Evolutionary conservation across 805 yeast genomes (phyloP).

Genomic region (Scheffersomyces amazonensis): DNA sequence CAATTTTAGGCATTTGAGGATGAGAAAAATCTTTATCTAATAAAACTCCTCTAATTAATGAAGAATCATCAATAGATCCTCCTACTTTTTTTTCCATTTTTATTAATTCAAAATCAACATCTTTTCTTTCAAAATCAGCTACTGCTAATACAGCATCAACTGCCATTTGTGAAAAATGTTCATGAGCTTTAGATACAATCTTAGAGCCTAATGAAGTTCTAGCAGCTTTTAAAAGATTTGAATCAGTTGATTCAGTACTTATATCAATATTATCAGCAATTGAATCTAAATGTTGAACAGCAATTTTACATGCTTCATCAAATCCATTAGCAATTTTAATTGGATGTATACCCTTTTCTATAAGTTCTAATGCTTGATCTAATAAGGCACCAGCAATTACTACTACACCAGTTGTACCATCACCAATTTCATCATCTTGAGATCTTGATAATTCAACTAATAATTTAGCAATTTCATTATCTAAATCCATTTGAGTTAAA

Average conservation of each 20-base stretch:
- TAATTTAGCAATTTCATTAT: conserved; percentile 92
- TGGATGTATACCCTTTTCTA: conserved; percentile 97
- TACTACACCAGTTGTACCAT: conserved; percentile 98
- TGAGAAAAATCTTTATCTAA: conserved; percentile 96
- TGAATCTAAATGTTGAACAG: conserved; percentile 70
- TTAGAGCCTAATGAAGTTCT: conserved; percentile 93
- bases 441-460: conserved; percentile 90
- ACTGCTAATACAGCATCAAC: conserved; percentile 93
- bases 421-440: conserved; percentile 98
- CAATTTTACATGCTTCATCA: conserved; percentile 94
- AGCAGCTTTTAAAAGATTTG: conserved; percentile 84
- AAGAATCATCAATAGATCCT: conserved; percentile 85
- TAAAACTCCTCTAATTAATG: conserved; percentile 84
- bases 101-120: conserved; percentile 95
- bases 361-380: conserved; percentile 91
- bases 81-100: conserved; percentile 96
- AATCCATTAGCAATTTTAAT: conserved; percentile 95
- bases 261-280: conserved; percentile 67
- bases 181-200: conserved; percentile 91
- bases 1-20: conserved; percentile 92
- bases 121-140: conserved; percentile 87
- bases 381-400: conserved; percentile 92
- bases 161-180: conserved; percentile 93
- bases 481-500: conserved; percentile 91
- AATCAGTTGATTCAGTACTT: conserved; percentile 42